A percentile compares a stretch with the other conserved stretches of the same genome.
Evolutionary conservation across 2,329 filamentous ascomycete genomes (phyloP).

Genomic region (Claviceps humidiphila): DNA sequence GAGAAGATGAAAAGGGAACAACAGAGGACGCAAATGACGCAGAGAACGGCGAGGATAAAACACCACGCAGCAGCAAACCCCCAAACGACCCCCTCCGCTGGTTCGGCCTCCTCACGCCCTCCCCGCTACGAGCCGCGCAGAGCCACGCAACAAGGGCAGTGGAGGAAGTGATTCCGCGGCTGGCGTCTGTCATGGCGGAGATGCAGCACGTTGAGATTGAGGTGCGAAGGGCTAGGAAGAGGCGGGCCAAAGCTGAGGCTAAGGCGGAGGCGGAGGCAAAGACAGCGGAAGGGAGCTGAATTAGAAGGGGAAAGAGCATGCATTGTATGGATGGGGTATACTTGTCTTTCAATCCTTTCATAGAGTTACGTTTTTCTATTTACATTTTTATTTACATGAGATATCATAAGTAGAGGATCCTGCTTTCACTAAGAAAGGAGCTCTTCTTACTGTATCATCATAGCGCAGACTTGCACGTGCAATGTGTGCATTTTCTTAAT

Average conservation of each 20-base stretch:
- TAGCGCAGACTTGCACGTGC: too few species aligned
- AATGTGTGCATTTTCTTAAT: too few species aligned
- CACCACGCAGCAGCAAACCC: background rate
- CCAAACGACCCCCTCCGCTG: constrained; percentile 35
- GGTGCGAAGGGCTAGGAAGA: constrained; percentile 48
- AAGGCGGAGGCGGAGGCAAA: background rate
- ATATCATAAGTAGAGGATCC: background rate
- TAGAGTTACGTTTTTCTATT: background rate
- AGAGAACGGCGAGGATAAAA: background rate
- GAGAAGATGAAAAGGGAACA: background rate
- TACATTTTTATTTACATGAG: background rate
- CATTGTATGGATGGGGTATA: too few species aligned
- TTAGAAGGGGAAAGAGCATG: background rate
- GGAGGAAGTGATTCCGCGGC: constrained; percentile 40
- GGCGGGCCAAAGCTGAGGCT: constrained; percentile 32
- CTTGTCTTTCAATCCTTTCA: too few species aligned
- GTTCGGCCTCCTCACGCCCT: constrained; percentile 43
- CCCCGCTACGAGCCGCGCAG: constrained; percentile 45
- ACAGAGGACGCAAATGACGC: background rate
- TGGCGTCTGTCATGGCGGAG: constrained; percentile 44
- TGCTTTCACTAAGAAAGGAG: too few species aligned
- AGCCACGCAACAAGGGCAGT: constrained; percentile 40
- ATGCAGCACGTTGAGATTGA: constrained; percentile 56
- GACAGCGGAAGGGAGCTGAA: background rate
- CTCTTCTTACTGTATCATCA: too few species aligned